Percentiles rank a stretch among this genome's conserved stretches.
These are phyloP conservation scores for Zygosaccharomyces lentus DNA, from an alignment of 805 yeast genomes.

Conservation along the genomic window DNA sequence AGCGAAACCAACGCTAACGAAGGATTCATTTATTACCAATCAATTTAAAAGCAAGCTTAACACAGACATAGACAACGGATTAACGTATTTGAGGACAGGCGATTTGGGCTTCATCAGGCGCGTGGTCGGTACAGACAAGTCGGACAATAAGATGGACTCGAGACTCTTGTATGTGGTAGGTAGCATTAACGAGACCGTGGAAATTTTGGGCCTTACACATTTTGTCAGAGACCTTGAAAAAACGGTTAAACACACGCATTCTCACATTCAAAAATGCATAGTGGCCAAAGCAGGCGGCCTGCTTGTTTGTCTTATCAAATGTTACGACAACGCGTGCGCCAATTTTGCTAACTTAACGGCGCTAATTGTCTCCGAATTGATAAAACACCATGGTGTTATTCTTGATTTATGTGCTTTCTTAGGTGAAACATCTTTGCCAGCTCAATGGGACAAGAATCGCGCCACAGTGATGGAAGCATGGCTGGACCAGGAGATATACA, in stretches of 20 bases:
- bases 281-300: constrained; percentile 80
- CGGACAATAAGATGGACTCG: constrained; percentile 42
- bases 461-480: constrained; percentile 57
- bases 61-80: constrained; percentile 55
- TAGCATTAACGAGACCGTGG: constrained; percentile 79
- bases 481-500: constrained; percentile 44
- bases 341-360: constrained; percentile 69
- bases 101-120: constrained; percentile 90
- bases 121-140: constrained; percentile 44
- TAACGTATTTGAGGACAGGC: constrained; percentile 80
- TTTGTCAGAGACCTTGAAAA: constrained; percentile 81
- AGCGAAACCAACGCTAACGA: constrained; percentile 37
- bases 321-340: constrained; percentile 44
- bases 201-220: constrained; percentile 84
- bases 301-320: constrained; percentile 69
- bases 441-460: constrained; percentile 72
- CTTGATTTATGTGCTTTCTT: constrained; percentile 83
- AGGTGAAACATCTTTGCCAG: constrained; percentile 57
- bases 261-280: constrained; percentile 47
- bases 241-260: constrained; percentile 53
- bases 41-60: constrained; percentile 62
- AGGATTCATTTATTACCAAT: constrained; percentile 47
- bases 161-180: constrained; percentile 87
- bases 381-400: constrained; percentile 76
- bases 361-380: constrained; percentile 68